Percentiles rank a stretch among this genome's conserved stretches.
These are phyloP conservation scores for Pseudoperonospora humuli DNA, from an alignment of 352 stramenopile genomes.

Conservation along the genomic window DNA sequence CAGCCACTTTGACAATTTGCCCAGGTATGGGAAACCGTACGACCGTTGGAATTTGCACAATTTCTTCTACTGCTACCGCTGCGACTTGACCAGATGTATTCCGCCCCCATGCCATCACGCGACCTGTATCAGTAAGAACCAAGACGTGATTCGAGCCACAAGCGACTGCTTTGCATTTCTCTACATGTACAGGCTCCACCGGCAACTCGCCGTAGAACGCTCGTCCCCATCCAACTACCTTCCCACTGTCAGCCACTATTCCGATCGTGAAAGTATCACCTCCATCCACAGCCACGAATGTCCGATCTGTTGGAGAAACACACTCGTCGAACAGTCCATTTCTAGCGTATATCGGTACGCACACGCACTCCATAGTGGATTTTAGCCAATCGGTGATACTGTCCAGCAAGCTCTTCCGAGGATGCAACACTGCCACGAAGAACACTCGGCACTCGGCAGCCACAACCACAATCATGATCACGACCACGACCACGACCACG, in stretches of 20 bases:
- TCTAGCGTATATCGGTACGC: slow-evolving; percentile 6
- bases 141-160: slow-evolving; percentile 61
- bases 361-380: slow-evolving; percentile 23
- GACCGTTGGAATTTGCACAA: slow-evolving; percentile 13
- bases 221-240: slow-evolving; percentile 49
- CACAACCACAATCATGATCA: slow-evolving; percentile 45
- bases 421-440: slow-evolving; percentile 63
- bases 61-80: slow-evolving; percentile 1
- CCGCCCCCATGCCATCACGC: slow-evolving; percentile 48
- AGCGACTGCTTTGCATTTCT: slow-evolving; percentile 30
- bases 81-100: slow-evolving; percentile 39
- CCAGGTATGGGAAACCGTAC: slow-evolving; percentile 22
- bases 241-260: slow-evolving; percentile 18
- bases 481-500: slow-evolving; percentile 49
- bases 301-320: slow-evolving; percentile 1
- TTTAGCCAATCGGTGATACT: slow-evolving; percentile 19
- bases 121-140: slow-evolving; percentile 26
- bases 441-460: slow-evolving; percentile 37
- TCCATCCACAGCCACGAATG: slow-evolving; percentile 26
- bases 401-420: slow-evolving; percentile 9
- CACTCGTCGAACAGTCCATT: slow-evolving; percentile 36
- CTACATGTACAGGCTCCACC: background rate
- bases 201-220: slow-evolving; percentile 61
- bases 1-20: slow-evolving; percentile 23
- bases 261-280: slow-evolving; percentile 54